phyloP scores from a whole-genome alignment of 2,329 filamentous ascomycete genomes.

The Zasmidium angulare region DNA sequence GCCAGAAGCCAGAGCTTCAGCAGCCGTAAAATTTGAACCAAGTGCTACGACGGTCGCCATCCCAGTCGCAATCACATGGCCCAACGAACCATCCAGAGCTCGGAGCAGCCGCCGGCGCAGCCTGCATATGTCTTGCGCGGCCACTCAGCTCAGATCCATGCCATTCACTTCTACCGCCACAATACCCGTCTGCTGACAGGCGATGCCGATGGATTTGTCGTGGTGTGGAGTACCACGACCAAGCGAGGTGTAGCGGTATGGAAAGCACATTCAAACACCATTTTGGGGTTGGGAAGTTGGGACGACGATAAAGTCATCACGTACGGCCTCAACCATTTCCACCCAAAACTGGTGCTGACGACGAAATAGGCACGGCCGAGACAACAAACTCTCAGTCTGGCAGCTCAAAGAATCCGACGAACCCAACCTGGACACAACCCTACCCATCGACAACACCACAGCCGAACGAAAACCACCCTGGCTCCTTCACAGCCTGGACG shows the following conservation, averaged over 20 bases:
- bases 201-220: constrained; percentile 85
- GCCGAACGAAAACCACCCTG: constrained; percentile 65
- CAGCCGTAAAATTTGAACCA: too few relatives aligned
- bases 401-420: constrained; percentile 64
- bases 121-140: constrained; percentile 77
- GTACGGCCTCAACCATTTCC: constrained; percentile 53
- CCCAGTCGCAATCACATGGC: constrained; percentile 4
- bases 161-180: constrained; percentile 66
- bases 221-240: constrained; percentile 79
- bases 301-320: constrained; percentile 74
- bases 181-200: constrained; percentile 81
- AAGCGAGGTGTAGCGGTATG: constrained; percentile 82
- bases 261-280: constrained; percentile 76
- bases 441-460: constrained; percentile 65
- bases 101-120: constrained; percentile 49
- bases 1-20: too few relatives aligned
- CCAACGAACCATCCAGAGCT: constrained; percentile 16
- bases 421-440: constrained; percentile 60
- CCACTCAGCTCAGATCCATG: constrained; percentile 77
- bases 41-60: too few relatives aligned
- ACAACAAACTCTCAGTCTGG: constrained; percentile 86
- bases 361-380: constrained; percentile 73
- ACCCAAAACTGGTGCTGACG: constrained; percentile 6
- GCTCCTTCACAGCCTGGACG: constrained; percentile 78
- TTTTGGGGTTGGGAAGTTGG: constrained; percentile 75